Evolutionary conservation across 768 basidiomycete genomes (phyloP), one percentile per base, ranked within the genome.

Genomic region (Tubosaeta sp.): DNA sequence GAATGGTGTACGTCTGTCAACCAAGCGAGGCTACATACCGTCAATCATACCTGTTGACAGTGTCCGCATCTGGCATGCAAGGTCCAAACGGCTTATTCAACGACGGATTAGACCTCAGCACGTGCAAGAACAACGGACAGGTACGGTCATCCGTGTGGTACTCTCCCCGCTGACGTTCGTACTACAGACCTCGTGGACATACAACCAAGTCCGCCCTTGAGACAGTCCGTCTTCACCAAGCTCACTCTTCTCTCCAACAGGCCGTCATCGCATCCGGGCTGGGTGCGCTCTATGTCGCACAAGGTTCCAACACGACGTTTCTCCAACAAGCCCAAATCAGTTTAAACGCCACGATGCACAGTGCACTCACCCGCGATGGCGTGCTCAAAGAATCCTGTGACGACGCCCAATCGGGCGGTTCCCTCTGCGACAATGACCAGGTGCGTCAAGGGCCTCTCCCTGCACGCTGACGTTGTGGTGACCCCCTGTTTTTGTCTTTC

Each of bases 201-300:
- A 83, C 59, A 82, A 83, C 56, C 81, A 82, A 59, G 80, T 77
- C 53, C 33, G 56, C 16, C 38, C 12, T 9, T 1, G 3, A 22
- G 19, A 39, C n/a, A 11, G 17, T 22, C 38, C 38, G 19, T 39
- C 19, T 12, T 42, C 5, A 5, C 9, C 17, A 26, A 2, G 13
- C 41, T 43, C 26, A 43, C 26, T 16, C 9, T 16, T 14, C 13
- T 22, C n/a, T 16, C 13, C 25, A 41, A 37, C 49, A 81, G 77
- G 79, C 76, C 10, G 80, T 83, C 37, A 74, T 82, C 44, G 81
- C 79, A 14, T 78, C 79, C 33, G 80, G 79, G 14, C 67, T 82
- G 9, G 75, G 70, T 6, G 74, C 75, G 25, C 73, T 83, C 7
- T 75, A 64, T 32, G 71, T 59, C 6, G 74, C 74, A 26, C 75